These are phyloP conservation scores for Trichoderma atrobrunneum DNA, from an alignment of 2,329 filamentous ascomycete species.

Conservation along the genomic window DNA sequence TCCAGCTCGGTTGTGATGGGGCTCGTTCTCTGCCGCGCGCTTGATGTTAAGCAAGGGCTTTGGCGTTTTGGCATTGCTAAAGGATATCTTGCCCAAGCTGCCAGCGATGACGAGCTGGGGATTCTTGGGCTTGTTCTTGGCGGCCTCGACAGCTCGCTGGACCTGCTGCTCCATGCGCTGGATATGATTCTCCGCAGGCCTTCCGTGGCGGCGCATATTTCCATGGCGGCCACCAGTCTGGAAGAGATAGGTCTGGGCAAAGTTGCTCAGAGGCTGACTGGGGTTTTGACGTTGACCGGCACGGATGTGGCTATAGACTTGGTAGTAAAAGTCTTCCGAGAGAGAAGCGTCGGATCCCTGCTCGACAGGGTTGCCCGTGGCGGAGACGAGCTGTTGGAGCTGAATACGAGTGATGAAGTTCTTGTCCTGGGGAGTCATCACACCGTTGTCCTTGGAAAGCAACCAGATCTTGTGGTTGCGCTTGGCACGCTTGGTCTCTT, in stretches of 20 bases:
- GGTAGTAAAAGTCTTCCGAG: constrained; percentile 96
- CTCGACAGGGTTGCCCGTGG: constrained; percentile 83
- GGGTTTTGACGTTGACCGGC: constrained; percentile 87
- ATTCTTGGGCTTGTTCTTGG: constrained; percentile 96
- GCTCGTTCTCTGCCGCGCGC: constrained; percentile 65
- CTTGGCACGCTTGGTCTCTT: constrained; percentile 93
- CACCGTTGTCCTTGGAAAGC: constrained; percentile 86
- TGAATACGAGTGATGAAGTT: constrained; percentile 99
- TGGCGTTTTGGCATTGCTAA: constrained; percentile 97
- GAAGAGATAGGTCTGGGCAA: constrained; percentile 95
- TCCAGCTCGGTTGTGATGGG: constrained; percentile 49
- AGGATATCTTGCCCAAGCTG: constrained; percentile 95
- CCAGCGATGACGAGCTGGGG: constrained; percentile 96
- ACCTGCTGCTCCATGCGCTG: constrained; percentile 99
- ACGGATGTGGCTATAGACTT: constrained; percentile 92
- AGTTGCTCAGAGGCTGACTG: constrained; percentile 89
- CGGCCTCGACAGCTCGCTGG: constrained; percentile 92
- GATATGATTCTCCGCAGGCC: constrained; percentile 92
- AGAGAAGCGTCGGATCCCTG: constrained; percentile 76
- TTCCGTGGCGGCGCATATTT: constrained; percentile 68
- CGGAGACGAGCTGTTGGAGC: constrained; percentile 89
- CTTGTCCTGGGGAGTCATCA: constrained; percentile 99
- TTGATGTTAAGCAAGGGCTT: constrained; percentile 95
- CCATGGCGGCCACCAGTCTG: constrained; percentile 86
- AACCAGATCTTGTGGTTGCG: constrained; percentile 97